Conservation (phyloP, 2,329 filamentous ascomycete species). For the Biscogniauxia sp. region DNA sequence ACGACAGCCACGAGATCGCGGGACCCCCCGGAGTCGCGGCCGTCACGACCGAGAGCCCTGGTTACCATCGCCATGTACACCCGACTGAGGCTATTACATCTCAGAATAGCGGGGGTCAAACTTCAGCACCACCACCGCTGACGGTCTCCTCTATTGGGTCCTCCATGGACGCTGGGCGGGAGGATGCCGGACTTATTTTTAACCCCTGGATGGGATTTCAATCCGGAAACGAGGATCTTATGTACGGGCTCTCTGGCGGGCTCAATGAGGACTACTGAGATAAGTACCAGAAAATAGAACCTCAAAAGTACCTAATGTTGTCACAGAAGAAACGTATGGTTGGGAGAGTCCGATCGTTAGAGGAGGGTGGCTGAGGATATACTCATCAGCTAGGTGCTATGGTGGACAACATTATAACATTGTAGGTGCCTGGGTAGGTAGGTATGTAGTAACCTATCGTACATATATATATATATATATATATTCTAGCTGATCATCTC, state of each 20-base stretch:
- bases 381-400: no score
- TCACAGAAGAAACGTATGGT: no score
- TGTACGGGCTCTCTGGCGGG: slow-evolving; percentile 18
- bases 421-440: no score
- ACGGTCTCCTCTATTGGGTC: not conserved
- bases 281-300: not conserved
- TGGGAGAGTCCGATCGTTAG: no score
- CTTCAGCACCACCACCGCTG: slow-evolving; percentile 2
- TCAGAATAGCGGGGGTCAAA: not conserved
- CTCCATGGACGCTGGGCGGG: slow-evolving; percentile 21
- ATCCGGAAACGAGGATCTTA: slow-evolving; percentile 24
- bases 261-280: slow-evolving; percentile 26
- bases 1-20: slow-evolving; percentile 37
- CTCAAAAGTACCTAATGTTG: no score
- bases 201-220: slow-evolving; percentile 31
- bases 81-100: not conserved
- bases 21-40: not conserved
- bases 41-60: not conserved
- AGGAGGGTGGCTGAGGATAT: no score
- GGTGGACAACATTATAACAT: no score
- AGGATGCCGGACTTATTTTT: slow-evolving; percentile 28
- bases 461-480: no score
- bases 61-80: not conserved
- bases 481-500: not conserved
- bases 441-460: no score